These are phyloP conservation scores for Bromus sterilis DNA, from an alignment of 176 grass and related monocot genomes.

Conservation along the genomic window DNA sequence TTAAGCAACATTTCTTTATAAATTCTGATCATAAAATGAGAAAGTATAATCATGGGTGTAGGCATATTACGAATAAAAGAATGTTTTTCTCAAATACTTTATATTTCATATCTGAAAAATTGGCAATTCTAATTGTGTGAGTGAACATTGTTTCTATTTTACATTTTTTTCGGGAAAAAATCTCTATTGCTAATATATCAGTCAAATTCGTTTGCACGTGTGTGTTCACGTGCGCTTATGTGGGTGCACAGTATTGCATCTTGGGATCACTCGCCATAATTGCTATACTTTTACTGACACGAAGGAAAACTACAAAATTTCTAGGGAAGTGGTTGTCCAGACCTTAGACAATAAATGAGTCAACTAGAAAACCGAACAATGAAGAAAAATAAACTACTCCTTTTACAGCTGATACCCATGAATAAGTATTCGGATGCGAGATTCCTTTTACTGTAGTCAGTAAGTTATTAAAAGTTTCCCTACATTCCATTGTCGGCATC, in stretches of 20 bases:
- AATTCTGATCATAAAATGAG: too few relatives aligned
- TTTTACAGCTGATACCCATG: neutral
- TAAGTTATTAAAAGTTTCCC: neutral
- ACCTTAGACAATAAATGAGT: neutral
- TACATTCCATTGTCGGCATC: neutral
- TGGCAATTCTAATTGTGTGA: neutral
- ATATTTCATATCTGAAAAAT: neutral
- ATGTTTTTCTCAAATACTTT: neutral
- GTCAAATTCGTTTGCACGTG: neutral
- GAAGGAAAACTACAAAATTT: neutral
- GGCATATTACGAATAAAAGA: too few relatives aligned
- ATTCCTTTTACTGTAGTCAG: neutral
- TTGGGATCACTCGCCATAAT: neutral
- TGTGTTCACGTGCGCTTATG: neutral
- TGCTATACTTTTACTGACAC: neutral
- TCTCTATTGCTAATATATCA: neutral
- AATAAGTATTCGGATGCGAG: neutral
- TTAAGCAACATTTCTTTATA: too few relatives aligned
- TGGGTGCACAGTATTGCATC: neutral
- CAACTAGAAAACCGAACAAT: neutral
- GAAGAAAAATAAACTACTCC: neutral
- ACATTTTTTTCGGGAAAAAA: too few relatives aligned
- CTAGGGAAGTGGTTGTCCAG: neutral
- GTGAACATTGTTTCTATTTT: too few relatives aligned
- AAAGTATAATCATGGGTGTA: too few relatives aligned